Evolutionary conservation across 129 eudicot species (phyloP), one percentile per base, ranked within the genome.

Genomic region (Smallanthus sonchifolius): DNA sequence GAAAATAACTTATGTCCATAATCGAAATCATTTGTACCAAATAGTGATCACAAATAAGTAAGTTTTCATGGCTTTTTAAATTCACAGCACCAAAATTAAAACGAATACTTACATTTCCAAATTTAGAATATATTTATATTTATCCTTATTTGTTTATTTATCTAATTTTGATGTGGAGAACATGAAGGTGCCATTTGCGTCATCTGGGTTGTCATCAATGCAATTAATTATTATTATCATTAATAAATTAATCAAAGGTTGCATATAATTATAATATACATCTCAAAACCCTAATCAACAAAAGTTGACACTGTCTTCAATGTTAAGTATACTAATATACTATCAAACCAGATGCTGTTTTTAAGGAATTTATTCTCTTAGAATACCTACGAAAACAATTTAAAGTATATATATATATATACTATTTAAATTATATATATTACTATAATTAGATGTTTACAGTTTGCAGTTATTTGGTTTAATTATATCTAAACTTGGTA

Each of bases 361-460:
- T 66, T 78, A 72, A 14, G 67, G 82, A 78, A 78, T 49, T 70
- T 71, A 70, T 78, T 78, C 82, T 54, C 48, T 51, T 71, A 38
- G 56, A 62, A 47, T 71, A 78, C 82, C 82, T 78, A 78, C 82
- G 82, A 70, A 70, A 70, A 62, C 72, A 63, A 78, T n/a, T 78
- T 13, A 14, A 61, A 47, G 28, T 59, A 20, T 67, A 55, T 47
- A 30, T 14, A 38, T 62, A 51, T 72, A n/a, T n/a, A n/a, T n/a
- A n/a, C n/a, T n/a, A n/a, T n/a, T n/a, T n/a, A n/a, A n/a, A n/a
- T n/a, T n/a, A n/a, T n/a, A n/a, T 14, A 38, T 62, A 51, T 72
- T 51, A 42, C 56, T 30, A 79, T 64, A 51, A 51, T n/a, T 64
- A 32, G 78, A 52, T 62, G 72, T 30, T 13, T 67, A 78, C 77